Evolutionary conservation across 78 protist genomes (phyloP).

Genomic region (Protostelium mycophagum): DNA sequence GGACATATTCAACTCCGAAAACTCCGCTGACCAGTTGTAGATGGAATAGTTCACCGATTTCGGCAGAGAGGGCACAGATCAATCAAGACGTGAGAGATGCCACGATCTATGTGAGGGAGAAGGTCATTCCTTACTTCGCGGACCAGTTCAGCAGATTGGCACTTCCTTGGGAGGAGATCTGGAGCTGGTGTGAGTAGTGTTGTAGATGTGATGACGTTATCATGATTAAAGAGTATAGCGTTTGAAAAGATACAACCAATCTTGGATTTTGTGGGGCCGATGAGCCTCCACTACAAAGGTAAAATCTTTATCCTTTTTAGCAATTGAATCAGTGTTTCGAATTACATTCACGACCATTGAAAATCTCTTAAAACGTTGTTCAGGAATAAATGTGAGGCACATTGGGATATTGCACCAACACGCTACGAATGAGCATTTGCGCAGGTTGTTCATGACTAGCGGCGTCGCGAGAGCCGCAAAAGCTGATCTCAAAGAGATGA

Average conservation of each 20-base stretch:
- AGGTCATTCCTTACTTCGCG: constrained; percentile 18
- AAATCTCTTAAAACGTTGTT: no score
- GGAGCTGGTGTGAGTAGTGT: not conserved
- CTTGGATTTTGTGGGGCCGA: not conserved
- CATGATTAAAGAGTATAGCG: no score
- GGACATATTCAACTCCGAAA: not conserved
- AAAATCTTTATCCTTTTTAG: no score
- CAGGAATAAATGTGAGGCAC: not conserved
- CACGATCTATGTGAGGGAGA: constrained; percentile 18
- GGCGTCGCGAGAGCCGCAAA: not conserved
- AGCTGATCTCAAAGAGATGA: not conserved
- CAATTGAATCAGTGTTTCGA: no score
- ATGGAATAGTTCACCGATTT: not conserved
- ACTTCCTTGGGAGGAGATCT: not conserved
- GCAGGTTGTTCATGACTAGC: not conserved
- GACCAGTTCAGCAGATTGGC: not conserved
- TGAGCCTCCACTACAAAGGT: not conserved
- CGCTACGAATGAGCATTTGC: not conserved
- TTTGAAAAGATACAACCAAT: not conserved
- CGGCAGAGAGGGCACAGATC: not conserved
- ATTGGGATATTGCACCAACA: not conserved
- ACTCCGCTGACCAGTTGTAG: not conserved
- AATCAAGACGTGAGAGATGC: constrained; percentile 42
- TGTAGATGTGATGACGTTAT: no score
- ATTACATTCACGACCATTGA: no score